Conservation (phyloP, 2,329 filamentous ascomycete species). For the Colletotrichum spinosum region DNA sequence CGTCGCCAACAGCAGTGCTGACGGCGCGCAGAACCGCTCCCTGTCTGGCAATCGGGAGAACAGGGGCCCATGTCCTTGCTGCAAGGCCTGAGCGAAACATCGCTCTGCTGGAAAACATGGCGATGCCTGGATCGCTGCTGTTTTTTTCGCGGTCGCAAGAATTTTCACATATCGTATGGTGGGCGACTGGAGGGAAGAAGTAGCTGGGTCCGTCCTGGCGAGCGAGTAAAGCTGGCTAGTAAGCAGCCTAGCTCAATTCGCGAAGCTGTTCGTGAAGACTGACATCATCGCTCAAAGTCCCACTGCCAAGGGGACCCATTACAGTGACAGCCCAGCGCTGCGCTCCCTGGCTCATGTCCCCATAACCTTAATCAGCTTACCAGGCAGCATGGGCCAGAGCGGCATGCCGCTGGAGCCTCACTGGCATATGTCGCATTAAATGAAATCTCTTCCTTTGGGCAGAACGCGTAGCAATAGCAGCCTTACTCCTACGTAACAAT, state of each 20-base stretch:
- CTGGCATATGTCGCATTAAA: too few species aligned
- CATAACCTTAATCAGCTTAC: conserved; percentile 20
- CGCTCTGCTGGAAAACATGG: conserved; percentile 32
- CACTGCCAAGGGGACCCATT: conserved; percentile 14
- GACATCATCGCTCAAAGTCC: conserved; percentile 29
- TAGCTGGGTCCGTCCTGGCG: background rate
- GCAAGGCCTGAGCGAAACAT: conserved; percentile 22
- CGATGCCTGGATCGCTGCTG: background rate
- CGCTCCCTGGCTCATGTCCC: conserved; percentile 1
- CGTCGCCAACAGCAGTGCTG: conserved; percentile 63
- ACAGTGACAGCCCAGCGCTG: too few species aligned
- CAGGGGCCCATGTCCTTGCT: conserved; percentile 13
- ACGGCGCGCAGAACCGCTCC: conserved; percentile 13
- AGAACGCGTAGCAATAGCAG: too few species aligned
- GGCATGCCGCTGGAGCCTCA: background rate
- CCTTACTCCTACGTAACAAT: too few species aligned
- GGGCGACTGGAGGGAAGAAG: too few species aligned
- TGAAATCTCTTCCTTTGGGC: too few species aligned
- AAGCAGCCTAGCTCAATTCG: conserved; percentile 12
- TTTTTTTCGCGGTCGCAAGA: background rate
- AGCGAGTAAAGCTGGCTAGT: background rate
- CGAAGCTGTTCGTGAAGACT: conserved; percentile 21
- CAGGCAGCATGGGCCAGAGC: too few species aligned
- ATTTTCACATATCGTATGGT: too few species aligned
- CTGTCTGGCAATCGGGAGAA: conserved; percentile 11